Conservation (phyloP, 2,329 filamentous ascomycete species). For the Aspergillus persii region DNA sequence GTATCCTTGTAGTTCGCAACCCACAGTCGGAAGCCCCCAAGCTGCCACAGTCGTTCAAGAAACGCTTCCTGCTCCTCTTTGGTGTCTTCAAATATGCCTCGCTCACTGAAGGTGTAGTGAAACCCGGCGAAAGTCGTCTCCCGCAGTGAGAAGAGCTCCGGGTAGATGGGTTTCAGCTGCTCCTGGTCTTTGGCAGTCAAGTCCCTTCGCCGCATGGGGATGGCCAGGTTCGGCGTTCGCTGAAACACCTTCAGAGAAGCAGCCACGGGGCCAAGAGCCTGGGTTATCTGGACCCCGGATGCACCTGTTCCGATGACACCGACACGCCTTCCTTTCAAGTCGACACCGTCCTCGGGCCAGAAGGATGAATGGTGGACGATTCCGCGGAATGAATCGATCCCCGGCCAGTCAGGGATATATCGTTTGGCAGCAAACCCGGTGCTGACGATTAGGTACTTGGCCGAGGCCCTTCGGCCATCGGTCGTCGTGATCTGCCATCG, state of each 20-base stretch:
- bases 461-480: constrained; percentile 39
- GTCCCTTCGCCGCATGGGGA: constrained; percentile 58
- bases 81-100: constrained; percentile 56
- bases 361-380: constrained; percentile 55
- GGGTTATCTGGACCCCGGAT: constrained; percentile 56
- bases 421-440: constrained; percentile 49
- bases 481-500: constrained; percentile 48
- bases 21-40: constrained; percentile 58
- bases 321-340: constrained; percentile 50
- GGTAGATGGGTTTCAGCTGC: constrained; percentile 44
- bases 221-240: constrained; percentile 63
- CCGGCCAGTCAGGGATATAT: constrained; percentile 42
- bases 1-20: constrained; percentile 55
- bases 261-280: constrained; percentile 57
- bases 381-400: constrained; percentile 48
- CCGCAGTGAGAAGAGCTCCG: constrained; percentile 53
- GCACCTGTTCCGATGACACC: constrained; percentile 58
- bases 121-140: constrained; percentile 59
- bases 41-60: constrained; percentile 51
- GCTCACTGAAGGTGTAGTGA: constrained; percentile 54
- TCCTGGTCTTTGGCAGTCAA: constrained; percentile 55
- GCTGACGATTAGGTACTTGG: constrained; percentile 48
- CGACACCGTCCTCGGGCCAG: constrained; percentile 51
- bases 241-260: constrained; percentile 61
- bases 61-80: constrained; percentile 51